A percentile compares a stretch with the other conserved stretches of the same genome.
These are phyloP conservation scores for Ascochyta pisi DNA, from an alignment of 2,329 filamentous ascomycete genomes.

Conservation along the genomic window DNA sequence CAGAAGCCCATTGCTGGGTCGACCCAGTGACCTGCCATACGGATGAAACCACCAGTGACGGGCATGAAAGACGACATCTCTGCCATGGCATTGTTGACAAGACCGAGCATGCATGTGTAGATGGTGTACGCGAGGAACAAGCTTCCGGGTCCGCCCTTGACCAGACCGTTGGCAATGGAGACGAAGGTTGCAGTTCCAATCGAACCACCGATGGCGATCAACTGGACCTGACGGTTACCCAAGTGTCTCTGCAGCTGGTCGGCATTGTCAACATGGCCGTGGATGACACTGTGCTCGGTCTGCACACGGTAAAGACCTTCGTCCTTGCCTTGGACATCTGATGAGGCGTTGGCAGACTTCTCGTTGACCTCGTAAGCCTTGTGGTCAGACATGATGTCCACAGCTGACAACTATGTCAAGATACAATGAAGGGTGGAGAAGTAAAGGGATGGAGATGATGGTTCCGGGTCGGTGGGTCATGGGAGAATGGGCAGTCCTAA, in stretches of 20 bases:
- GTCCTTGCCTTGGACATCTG: constrained; percentile 3
- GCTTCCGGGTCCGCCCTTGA: constrained; percentile 55
- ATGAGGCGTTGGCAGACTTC: constrained; percentile 15
- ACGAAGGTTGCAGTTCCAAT: constrained; percentile 59
- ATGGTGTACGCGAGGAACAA: constrained; percentile 64
- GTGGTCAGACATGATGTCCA: constrained; percentile 19
- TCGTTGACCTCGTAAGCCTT: constrained; percentile 17
- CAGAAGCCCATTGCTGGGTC: constrained; percentile 63
- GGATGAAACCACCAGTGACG: constrained; percentile 66
- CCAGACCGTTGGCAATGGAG: constrained; percentile 62
- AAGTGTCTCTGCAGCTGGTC: constrained; percentile 46
- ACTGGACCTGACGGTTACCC: constrained; percentile 52
- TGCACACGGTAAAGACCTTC: constrained; percentile 19
- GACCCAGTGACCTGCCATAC: constrained; percentile 67
- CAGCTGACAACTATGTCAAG: neutral
- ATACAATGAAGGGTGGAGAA: constrained; percentile 1
- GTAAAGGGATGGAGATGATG: constrained; percentile 10
- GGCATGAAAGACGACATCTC: constrained; percentile 69
- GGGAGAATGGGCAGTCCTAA: neutral
- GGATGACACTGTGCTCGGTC: constrained; percentile 5
- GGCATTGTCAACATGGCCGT: constrained; percentile 26
- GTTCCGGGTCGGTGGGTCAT: constrained; percentile 2
- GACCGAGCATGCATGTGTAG: constrained; percentile 61
- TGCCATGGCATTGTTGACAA: constrained; percentile 68
- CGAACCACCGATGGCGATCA: constrained; percentile 43